Base-by-base conservation (phyloP, 345 rosid genomes). In the Eucalyptus fibrosa region DNA sequence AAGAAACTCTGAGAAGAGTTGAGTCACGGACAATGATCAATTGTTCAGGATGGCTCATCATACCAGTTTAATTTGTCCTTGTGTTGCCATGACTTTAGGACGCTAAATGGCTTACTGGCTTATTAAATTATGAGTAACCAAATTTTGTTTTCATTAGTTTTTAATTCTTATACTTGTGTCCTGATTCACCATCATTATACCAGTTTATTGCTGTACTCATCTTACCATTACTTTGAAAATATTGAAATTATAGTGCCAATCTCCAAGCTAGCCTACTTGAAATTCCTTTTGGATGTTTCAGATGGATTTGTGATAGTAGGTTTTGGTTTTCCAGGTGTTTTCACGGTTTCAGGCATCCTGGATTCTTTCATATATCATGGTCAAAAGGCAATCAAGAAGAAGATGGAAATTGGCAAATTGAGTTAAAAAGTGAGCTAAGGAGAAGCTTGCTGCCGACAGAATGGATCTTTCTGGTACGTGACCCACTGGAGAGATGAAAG, bases 351-450 rank as follows among this genome's bases (percentile, higher is more conserved):
- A 14, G 98, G 97, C 88, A 97, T 98, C 92, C 87, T 98, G 88
- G 99, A 97, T 92, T 92, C 99, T 86, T 96, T 98, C 87, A 56
- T 97, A 88, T 97, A 96, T 89, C 98, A 98, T 91, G 98, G 99
- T 90, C 99, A 98, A 89, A 97, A 85, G 93, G 98, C 97, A 90
- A 98, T 98, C 91, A 97, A 96, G 94, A 98, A 98, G 96, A 97
- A 97, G 95, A 97, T 97, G 94, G 99, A 97, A 91, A 92, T 97
- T 15, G 99, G 99, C 87, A 97, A 97, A 93, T 94, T 94, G 85
- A 98, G 94, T 90, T 98, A 94, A 98, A 51, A 83, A 50, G 62
- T 47, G 37, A 53, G 72, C 42, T 32, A 40, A 60, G 88, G 28
- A 12, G 42, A 17, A 17, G 32, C 21, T 60, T 34, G 32, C 14